phyloP scores from a whole-genome alignment of 192 early-diverging fungal genomes.

The Backusella sp. region DNA sequence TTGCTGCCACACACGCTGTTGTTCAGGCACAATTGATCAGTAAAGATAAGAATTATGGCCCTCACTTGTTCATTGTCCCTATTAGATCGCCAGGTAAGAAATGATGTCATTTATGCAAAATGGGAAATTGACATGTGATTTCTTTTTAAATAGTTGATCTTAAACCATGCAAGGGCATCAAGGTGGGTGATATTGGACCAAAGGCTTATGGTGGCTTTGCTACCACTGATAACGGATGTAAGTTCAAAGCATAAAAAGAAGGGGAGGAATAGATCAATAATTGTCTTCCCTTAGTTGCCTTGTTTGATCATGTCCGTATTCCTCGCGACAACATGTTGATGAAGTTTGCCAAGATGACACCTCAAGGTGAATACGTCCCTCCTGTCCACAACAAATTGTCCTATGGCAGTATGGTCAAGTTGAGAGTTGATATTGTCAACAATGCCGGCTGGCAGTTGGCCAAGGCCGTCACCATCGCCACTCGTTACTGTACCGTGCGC shows the following conservation, averaged over 20 bases:
- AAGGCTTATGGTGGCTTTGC: constrained; percentile 72
- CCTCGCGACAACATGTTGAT: constrained; percentile 81
- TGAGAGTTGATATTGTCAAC: constrained; percentile 69
- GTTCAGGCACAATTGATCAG: constrained; percentile 79
- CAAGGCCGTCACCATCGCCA: constrained; percentile 61
- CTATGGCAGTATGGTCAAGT: constrained; percentile 78
- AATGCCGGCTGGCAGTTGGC: constrained; percentile 52
- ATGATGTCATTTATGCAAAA: background rate
- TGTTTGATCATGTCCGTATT: constrained; percentile 71
- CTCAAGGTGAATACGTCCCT: constrained; percentile 61
- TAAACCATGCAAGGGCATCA: constrained; percentile 67
- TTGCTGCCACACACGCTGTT: constrained; percentile 68
- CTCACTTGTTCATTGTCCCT: constrained; percentile 77
- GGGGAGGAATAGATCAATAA: background rate
- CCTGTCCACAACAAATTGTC: constrained; percentile 71
- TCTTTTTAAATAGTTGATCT: constrained; percentile 46
- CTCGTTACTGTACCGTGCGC: constrained; percentile 64
- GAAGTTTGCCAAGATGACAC: constrained; percentile 74
- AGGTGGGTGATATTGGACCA: constrained; percentile 79
- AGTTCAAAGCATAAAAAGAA: background rate
- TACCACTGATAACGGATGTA: constrained; percentile 80
- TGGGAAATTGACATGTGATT: background rate
- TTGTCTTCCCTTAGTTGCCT: constrained; percentile 36
- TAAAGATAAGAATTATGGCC: constrained; percentile 64
- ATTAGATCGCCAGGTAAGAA: constrained; percentile 57